phyloP scores from a whole-genome alignment of 2,329 filamentous ascomycete genomes.

The Lachnellula hyalina region DNA sequence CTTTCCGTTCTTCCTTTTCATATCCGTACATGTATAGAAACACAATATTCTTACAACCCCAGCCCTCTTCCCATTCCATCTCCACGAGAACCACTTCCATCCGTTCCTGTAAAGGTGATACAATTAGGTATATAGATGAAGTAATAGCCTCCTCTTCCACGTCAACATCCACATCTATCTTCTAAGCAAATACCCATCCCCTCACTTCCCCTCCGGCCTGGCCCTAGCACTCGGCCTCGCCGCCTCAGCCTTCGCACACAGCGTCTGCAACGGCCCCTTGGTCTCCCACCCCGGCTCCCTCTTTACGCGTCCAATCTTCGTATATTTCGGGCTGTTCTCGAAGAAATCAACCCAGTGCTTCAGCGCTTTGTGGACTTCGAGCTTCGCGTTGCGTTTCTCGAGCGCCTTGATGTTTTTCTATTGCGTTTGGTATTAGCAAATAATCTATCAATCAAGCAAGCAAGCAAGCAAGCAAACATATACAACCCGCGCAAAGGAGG shows the following conservation, averaged over 20 bases:
- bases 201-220: constrained; percentile 30
- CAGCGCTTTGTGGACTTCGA: constrained; percentile 61
- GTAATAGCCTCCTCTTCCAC: background rate
- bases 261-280: constrained; percentile 40
- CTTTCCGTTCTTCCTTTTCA: too few species aligned
- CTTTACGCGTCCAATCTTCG: constrained; percentile 69
- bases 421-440: too few species aligned
- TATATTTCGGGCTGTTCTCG: constrained; percentile 72
- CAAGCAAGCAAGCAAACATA: too few species aligned
- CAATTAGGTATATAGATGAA: background rate
- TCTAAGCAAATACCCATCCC: too few species aligned
- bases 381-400: constrained; percentile 60
- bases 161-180: constrained; percentile 11
- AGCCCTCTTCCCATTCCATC: background rate
- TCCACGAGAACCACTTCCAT: constrained; percentile 18
- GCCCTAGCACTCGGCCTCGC: constrained; percentile 46
- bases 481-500: too few species aligned
- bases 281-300: constrained; percentile 57
- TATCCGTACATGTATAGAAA: background rate
- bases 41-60: constrained; percentile 6
- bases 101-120: constrained; percentile 23
- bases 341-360: constrained; percentile 81
- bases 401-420: constrained; percentile 45
- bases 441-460: too few species aligned
- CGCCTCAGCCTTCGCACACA: constrained; percentile 68